Conservation (phyloP, 306 rosid species). For the Glycine soja region DNA sequence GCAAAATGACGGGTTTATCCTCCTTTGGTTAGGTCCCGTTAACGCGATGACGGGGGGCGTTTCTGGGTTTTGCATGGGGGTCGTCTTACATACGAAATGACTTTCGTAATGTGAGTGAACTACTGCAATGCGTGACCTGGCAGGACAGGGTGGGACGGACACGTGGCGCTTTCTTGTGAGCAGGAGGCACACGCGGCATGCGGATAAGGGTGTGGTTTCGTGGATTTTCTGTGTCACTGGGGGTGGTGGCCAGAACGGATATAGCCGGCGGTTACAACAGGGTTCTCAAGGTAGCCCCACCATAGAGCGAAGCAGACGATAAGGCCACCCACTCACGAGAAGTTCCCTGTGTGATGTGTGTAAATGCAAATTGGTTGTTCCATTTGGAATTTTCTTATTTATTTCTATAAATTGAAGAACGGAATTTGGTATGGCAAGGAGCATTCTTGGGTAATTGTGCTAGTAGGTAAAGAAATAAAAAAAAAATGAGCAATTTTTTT, state of each 20-base stretch:
- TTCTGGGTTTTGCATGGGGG: slow-evolving; percentile 28
- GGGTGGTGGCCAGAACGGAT: slow-evolving; percentile 62
- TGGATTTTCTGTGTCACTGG: slow-evolving; percentile 30
- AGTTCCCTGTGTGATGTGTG: slow-evolving; percentile 35
- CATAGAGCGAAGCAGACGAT: background rate
- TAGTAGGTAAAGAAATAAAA: background rate
- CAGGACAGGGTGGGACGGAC: slow-evolving; percentile 40
- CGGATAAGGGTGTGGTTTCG: slow-evolving; percentile 42
- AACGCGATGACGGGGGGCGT: background rate
- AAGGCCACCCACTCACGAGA: slow-evolving; percentile 51
- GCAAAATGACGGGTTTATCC: slow-evolving; percentile 50
- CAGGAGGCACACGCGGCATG: slow-evolving; percentile 45
- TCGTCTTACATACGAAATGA: slow-evolving; percentile 6
- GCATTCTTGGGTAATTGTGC: background rate
- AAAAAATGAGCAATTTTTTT: no score
- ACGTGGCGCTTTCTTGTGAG: slow-evolving; percentile 43
- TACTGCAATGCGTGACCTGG: slow-evolving; percentile 39
- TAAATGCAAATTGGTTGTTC: slow-evolving; percentile 2
- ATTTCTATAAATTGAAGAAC: background rate
- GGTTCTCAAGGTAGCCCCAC: slow-evolving; percentile 46
- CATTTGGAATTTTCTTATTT: slow-evolving; percentile 30
- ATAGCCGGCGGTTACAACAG: slow-evolving; percentile 76
- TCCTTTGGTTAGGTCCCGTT: background rate
- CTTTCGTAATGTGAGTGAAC: slow-evolving; percentile 32
- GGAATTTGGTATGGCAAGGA: background rate